Conservation (phyloP, 176 grass and related monocot species). For the Chloris gayana region DNA sequence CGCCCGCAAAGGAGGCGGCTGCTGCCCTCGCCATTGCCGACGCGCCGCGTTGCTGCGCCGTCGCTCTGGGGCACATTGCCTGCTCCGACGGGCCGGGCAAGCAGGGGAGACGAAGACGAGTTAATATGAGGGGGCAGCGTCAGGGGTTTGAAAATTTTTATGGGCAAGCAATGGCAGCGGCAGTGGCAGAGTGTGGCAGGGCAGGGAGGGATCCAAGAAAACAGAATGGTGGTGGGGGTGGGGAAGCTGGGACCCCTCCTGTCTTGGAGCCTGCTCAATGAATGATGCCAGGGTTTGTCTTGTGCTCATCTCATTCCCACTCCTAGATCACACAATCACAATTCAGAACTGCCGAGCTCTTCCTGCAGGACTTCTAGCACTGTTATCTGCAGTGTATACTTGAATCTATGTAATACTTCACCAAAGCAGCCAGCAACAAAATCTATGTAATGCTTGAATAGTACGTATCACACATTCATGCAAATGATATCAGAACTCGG, state of each 20-base stretch:
- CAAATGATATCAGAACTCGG: not conserved
- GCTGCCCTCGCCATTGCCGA: constrained; percentile 31
- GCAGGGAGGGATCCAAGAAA: constrained; percentile 64
- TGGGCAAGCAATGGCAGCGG: constrained; percentile 48
- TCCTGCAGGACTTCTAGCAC: constrained; percentile 13
- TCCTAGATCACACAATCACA: not conserved
- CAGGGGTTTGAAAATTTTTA: constrained; percentile 49
- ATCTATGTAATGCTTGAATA: constrained; percentile 25
- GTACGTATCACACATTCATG: not conserved
- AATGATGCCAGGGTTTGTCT: constrained; percentile 47
- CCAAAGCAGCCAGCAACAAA: not conserved
- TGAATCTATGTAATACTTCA: too few species aligned
- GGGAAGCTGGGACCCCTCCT: constrained; percentile 23
- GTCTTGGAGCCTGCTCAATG: constrained; percentile 36
- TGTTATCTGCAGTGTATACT: not conserved
- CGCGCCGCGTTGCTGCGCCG: constrained; percentile 32
- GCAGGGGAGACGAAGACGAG: not conserved
- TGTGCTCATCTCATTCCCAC: constrained; percentile 35
- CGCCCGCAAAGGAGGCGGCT: not conserved
- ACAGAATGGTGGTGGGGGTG: constrained; percentile 42
- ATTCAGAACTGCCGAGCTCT: not conserved
- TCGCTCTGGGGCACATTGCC: constrained; percentile 53
- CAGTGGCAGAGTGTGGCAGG: constrained; percentile 38
- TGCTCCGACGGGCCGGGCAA: constrained; percentile 19
- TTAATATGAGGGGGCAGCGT: constrained; percentile 41